Percentiles rank a stretch among this genome's conserved stretches.
phyloP scores from a whole-genome alignment of 768 basidiomycete genomes.

The Leccinum ochraceum region DNA sequence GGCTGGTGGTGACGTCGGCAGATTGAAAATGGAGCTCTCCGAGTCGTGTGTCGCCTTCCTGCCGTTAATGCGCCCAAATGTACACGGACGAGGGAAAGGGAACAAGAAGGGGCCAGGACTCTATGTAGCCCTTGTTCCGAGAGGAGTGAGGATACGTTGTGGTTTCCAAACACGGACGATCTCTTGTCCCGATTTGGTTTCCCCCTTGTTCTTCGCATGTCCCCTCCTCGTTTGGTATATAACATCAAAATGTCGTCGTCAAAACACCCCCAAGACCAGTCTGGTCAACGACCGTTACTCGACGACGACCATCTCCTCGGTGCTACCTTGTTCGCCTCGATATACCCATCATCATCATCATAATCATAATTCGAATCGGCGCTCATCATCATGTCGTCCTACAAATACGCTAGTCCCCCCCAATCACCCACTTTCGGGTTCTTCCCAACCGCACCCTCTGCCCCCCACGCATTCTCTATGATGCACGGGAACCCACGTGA shows the following conservation, averaged over 20 bases:
- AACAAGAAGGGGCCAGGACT: not conserved
- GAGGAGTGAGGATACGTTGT: not conserved
- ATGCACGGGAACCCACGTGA: conserved; percentile 65
- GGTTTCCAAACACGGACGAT: conserved; percentile 25
- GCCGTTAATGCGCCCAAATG: not conserved
- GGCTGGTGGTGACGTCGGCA: not conserved
- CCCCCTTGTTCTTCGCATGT: conserved; percentile 29
- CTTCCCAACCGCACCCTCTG: conserved; percentile 55
- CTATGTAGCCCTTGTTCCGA: conserved; percentile 20
- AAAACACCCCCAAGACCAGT: conserved; percentile 6
- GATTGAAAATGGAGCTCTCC: not conserved
- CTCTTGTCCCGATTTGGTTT: conserved; percentile 18
- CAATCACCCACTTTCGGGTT: conserved; percentile 59
- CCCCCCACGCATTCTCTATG: conserved; percentile 56
- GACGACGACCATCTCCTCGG: conserved; percentile 12
- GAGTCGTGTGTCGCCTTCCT: not conserved
- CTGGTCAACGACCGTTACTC: conserved; percentile 10
- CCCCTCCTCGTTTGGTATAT: conserved; percentile 22
- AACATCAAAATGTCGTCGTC: conserved; percentile 19
- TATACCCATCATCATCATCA: not conserved
- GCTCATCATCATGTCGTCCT: conserved; percentile 39
- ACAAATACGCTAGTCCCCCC: conserved; percentile 41
- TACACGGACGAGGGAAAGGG: not conserved
- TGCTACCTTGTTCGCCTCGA: conserved; percentile 13
- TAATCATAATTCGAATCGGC: too few relatives aligned